Conservation (phyloP, 2,329 filamentous ascomycete species). For the Hortaea sp. region DNA sequence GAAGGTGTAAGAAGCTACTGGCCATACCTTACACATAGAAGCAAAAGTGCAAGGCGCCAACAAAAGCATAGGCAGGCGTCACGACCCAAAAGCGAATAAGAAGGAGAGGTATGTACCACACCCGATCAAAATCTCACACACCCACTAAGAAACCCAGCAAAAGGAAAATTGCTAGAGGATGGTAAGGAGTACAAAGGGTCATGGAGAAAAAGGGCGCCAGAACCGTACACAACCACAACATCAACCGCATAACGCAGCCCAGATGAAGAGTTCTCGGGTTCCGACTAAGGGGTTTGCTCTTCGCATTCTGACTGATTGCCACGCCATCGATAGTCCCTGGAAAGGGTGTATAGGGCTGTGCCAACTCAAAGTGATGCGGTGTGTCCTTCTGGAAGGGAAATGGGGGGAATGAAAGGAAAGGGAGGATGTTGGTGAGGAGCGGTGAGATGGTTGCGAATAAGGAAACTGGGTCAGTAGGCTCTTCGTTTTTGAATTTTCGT, state of each 20-base stretch:
- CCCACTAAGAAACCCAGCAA: no score
- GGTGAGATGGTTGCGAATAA: neutral
- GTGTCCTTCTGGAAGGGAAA: neutral
- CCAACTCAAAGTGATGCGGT: conserved; percentile 95
- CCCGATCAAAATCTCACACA: no score
- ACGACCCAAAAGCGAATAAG: no score
- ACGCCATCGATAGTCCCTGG: conserved; percentile 54
- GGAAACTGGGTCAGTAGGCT: neutral
- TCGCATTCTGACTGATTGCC: conserved; percentile 96
- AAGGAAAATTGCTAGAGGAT: no score
- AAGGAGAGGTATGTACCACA: no score
- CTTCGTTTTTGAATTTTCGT: neutral
- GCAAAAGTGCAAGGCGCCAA: no score
- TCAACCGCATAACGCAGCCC: neutral
- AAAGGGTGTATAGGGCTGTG: conserved; percentile 49
- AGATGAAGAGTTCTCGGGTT: neutral
- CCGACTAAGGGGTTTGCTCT: conserved; percentile 44
- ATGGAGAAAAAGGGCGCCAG: no score
- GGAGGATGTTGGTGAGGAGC: neutral
- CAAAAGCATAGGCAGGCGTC: no score
- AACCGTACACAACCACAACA: no score
- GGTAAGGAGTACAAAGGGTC: no score
- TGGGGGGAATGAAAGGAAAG: neutral
- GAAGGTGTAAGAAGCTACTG: no score
- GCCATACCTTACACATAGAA: no score